Base-by-base conservation (phyloP, 2,329 filamentous ascomycete species). In the Ceratocystis cacaofunesta region DNA sequence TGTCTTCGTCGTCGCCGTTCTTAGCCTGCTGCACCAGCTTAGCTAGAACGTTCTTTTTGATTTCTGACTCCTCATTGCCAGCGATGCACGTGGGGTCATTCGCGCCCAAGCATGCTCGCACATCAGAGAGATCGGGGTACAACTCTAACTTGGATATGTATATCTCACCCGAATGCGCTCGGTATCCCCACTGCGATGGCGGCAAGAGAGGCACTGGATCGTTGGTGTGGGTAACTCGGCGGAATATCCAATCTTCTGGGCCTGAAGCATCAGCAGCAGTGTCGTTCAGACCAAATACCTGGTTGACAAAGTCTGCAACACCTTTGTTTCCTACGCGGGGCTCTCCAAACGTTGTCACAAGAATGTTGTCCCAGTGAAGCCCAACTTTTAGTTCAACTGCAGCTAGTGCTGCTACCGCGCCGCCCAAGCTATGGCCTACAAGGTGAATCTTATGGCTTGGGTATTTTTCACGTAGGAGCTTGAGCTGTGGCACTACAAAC, bases 151-250 rank as follows among this genome's bases (percentile, higher is more conserved):
- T 92, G 22, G 81, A 80, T 68, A 97, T 96, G 75, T 84, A 95
- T 58, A 96, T 84, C 75, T 99, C 94, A 12, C 92, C 91, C 1
- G 85, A 86, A 74, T 97, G 94, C 71, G 89, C 84, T 43, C 79
- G 77, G 73, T 92, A 99, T 3, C 90, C 91, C 91, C 92, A 96
- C 78, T 96, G 90, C 2, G 81, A 79, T 1, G 95, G 79, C 0
- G 94, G 94, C 0, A 99, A 81, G 6, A 96, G 78, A 19, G 94
- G 94, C 0, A 97, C 88, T 0, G 94, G 94, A 71, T 99, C 94
- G 71, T 89, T 83, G 2, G 82, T 76, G 73, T 97, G 94, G 12
- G 94, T 97, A 10, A 97, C 83, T 17, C 92, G 84, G 67, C 89
- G 84, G 73, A 90, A 95, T 2, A 69, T 66, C 32, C 76, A 72